Conservation (phyloP, 345 rosid genomes). For the Linum usitatissimum region DNA sequence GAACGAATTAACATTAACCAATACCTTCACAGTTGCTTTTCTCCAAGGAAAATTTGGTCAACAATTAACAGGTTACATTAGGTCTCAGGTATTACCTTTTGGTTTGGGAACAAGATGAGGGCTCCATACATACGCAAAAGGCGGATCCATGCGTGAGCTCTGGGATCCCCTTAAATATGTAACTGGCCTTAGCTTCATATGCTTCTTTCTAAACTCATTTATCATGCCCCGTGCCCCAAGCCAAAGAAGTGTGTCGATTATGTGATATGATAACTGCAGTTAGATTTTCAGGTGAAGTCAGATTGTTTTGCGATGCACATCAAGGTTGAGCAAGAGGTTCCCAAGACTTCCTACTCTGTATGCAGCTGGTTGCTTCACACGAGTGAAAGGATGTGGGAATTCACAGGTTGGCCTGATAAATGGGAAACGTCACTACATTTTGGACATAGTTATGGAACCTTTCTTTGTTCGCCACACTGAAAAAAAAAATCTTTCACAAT, state of each 20-base stretch:
- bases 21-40: not conserved
- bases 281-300: not conserved
- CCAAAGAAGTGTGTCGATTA: conserved; percentile 42
- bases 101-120: conserved; percentile 52
- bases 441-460: not conserved
- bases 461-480: not conserved
- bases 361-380: conserved; percentile 38
- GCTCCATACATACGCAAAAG: conserved; percentile 47
- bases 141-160: conserved; percentile 29
- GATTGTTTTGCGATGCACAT: not conserved
- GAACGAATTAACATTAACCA: not conserved
- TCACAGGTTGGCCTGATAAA: conserved; percentile 40
- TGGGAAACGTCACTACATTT: conserved; percentile 9
- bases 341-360: conserved; percentile 30
- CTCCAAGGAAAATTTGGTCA: not conserved
- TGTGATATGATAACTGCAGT: conserved; percentile 44
- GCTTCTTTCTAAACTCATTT: conserved; percentile 40
- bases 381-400: conserved; percentile 47
- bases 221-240: conserved; percentile 46
- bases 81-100: conserved; percentile 25
- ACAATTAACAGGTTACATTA: not conserved
- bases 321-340: not conserved
- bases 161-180: conserved; percentile 38
- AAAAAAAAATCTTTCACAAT: not conserved
- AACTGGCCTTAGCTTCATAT: conserved; percentile 36